A percentile compares a stretch with the other conserved stretches of the same genome.
Evolutionary conservation across 2,329 filamentous ascomycete species (phyloP).

Genomic region (Stachybotrys chlorohalonatus): DNA sequence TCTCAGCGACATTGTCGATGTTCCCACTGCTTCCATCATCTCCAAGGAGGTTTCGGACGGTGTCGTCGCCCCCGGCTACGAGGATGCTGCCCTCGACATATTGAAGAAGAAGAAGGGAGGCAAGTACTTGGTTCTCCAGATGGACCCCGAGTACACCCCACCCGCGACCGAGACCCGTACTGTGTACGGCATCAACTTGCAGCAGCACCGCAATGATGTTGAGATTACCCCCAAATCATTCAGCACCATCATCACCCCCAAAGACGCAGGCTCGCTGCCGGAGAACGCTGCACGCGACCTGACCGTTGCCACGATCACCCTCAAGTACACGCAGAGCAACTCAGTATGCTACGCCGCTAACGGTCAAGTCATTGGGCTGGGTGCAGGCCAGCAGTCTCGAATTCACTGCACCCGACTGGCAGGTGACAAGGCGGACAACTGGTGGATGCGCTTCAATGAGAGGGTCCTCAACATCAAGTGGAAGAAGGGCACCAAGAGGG

Average conservation of each 20-base stretch:
- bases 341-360: constrained; percentile 95
- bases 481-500: constrained; percentile 94
- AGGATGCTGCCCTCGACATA: constrained; percentile 77
- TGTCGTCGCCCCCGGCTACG: constrained; percentile 84
- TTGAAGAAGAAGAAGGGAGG: constrained; percentile 97
- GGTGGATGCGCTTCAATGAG: constrained; percentile 98
- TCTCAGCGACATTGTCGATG: constrained; percentile 81
- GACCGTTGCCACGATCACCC: constrained; percentile 88
- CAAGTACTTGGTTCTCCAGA: constrained; percentile 91
- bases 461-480: constrained; percentile 82
- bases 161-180: constrained; percentile 74
- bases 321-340: constrained; percentile 99
- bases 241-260: constrained; percentile 75
- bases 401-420: constrained; percentile 98
- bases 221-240: constrained; percentile 81
- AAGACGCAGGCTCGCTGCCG: constrained; percentile 62
- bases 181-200: constrained; percentile 81
- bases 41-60: constrained; percentile 96
- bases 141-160: constrained; percentile 80
- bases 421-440: constrained; percentile 97
- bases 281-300: constrained; percentile 81
- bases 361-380: constrained; percentile 87
- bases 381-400: constrained; percentile 91
- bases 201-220: constrained; percentile 89
- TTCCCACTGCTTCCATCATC: constrained; percentile 94